These are phyloP conservation scores for Solanum chacoense DNA, from an alignment of 305 asterid species.

Conservation along the genomic window DNA sequence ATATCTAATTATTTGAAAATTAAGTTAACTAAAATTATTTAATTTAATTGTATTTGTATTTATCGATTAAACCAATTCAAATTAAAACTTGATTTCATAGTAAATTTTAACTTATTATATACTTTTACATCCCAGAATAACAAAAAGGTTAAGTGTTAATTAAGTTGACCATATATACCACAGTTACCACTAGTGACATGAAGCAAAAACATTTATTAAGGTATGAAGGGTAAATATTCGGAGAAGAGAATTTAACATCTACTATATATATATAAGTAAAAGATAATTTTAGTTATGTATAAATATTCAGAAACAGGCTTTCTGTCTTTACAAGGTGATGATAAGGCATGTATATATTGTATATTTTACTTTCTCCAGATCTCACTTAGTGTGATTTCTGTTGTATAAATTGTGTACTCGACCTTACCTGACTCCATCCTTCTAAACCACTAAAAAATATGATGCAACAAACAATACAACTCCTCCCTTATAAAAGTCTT, in stretches of 20 bases:
- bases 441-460: not conserved
- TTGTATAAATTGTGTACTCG: not conserved
- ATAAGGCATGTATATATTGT: accelerated
- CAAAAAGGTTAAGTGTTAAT: not conserved
- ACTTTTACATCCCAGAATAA: not conserved
- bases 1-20: not conserved
- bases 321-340: too few relatives aligned
- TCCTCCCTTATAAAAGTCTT: not conserved
- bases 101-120: not conserved
- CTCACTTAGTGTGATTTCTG: not conserved
- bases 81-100: not conserved
- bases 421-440: accelerated
- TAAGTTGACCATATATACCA: not conserved
- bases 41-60: not conserved
- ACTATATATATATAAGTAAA: too few relatives aligned
- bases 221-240: not conserved
- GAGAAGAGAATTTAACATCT: not conserved
- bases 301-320: too few relatives aligned
- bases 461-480: accelerated
- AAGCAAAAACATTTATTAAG: not conserved
- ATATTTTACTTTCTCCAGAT: accelerated
- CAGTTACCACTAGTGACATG: not conserved
- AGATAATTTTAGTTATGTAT: too few relatives aligned
- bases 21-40: not conserved
- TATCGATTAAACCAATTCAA: not conserved